phyloP scores from a whole-genome alignment of 2,329 filamentous ascomycete species.

The Keithomyces neogunnii region DNA sequence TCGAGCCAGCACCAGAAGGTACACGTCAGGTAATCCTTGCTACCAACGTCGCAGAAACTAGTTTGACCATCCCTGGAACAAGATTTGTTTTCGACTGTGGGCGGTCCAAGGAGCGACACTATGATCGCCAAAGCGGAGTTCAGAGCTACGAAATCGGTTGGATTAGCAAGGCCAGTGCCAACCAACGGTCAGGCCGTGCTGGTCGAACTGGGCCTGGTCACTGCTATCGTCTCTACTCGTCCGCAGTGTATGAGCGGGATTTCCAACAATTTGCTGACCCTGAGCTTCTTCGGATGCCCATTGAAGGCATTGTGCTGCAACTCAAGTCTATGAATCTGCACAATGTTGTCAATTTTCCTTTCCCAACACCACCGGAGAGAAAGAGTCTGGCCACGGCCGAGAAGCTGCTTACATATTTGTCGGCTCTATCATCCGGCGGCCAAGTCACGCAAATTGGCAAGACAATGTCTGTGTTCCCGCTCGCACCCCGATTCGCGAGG shows the following conservation, averaged over 20 bases:
- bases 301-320: slow-evolving; percentile 87
- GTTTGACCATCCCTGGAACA: slow-evolving; percentile 90
- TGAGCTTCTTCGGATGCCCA: slow-evolving; percentile 82
- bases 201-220: slow-evolving; percentile 93
- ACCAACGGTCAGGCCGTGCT: slow-evolving; percentile 85
- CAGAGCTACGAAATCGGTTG: slow-evolving; percentile 93
- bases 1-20: slow-evolving; percentile 74
- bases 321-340: slow-evolving; percentile 92
- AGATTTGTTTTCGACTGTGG: slow-evolving; percentile 95
- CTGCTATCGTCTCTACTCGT: slow-evolving; percentile 91
- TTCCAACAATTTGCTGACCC: slow-evolving; percentile 81
- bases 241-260: slow-evolving; percentile 84
- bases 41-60: slow-evolving; percentile 95
- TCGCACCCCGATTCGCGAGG: slow-evolving; percentile 83
- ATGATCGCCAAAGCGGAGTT: slow-evolving; percentile 79
- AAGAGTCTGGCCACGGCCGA: slow-evolving; percentile 74
- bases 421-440: slow-evolving; percentile 63
- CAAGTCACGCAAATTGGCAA: slow-evolving; percentile 72
- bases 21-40: slow-evolving; percentile 81
- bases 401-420: slow-evolving; percentile 75
- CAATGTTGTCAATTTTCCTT: slow-evolving; percentile 88
- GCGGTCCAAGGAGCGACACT: slow-evolving; percentile 83
- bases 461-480: slow-evolving; percentile 79
- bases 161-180: slow-evolving; percentile 96
- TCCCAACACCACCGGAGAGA: slow-evolving; percentile 80